Conservation (phyloP, 2,329 filamentous ascomycete species). For the Calonectria leucothoes region DNA sequence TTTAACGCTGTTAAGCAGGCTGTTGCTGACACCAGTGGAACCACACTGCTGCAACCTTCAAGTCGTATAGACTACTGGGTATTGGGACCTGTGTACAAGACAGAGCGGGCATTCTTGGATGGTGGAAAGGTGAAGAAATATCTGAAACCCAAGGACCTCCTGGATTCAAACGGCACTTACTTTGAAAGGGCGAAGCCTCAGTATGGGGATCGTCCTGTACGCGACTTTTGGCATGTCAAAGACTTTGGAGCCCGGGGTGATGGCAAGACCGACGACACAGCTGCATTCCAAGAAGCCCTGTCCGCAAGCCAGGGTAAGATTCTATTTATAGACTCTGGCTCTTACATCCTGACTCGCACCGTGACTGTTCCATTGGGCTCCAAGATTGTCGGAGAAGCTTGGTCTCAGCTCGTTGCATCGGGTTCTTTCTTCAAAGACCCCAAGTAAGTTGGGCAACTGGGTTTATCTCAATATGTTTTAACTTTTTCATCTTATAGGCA, state of each 20-base stretch:
- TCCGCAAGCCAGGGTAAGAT: constrained; percentile 35
- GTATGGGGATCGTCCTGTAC: neutral
- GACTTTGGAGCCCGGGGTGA: constrained; percentile 71
- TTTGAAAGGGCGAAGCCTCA: neutral
- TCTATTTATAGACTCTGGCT: constrained; percentile 30
- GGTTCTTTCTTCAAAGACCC: constrained; percentile 60
- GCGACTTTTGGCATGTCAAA: constrained; percentile 10
- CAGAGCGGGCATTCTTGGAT: neutral
- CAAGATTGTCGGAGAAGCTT: constrained; percentile 60
- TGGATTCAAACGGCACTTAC: neutral
- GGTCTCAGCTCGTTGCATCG: constrained; percentile 60
- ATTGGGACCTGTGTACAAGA: neutral
- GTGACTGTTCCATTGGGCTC: constrained; percentile 57
- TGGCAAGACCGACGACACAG: constrained; percentile 72
- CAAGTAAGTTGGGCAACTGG: neutral
- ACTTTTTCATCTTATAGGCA: neutral
- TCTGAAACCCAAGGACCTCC: neutral
- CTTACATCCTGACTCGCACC: constrained; percentile 59
- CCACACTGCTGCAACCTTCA: neutral
- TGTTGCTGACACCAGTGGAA: neutral
- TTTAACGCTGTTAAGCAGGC: neutral
- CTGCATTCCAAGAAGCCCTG: constrained; percentile 35
- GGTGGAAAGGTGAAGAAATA: neutral
- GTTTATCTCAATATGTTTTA: neutral
- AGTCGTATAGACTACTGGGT: neutral